A percentile compares a stretch with the other conserved stretches of the same genome.
Conservation (phyloP, 352 stramenopile species). For the Phytophthora idaei region DNA sequence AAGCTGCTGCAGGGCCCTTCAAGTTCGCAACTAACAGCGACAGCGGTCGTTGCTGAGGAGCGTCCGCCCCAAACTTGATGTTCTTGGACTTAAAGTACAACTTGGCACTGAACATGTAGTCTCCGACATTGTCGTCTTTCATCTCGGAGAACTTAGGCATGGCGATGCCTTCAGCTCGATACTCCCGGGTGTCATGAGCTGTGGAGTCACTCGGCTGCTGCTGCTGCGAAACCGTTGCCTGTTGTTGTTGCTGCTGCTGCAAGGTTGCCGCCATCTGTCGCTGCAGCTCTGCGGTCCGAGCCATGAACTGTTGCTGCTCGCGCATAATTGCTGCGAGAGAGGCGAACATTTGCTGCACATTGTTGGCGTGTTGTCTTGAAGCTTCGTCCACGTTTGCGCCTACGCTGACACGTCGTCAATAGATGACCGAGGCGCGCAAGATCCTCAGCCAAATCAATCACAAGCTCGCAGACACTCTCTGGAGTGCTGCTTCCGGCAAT, state of each 20-base stretch:
- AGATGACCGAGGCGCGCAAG: background rate
- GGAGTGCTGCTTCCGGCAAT: background rate
- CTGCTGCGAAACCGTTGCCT: background rate
- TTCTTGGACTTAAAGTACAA: constrained; percentile 21
- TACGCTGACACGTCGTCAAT: background rate
- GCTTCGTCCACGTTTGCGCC: background rate
- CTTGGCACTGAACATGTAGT: constrained; percentile 16
- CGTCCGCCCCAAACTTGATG: constrained; percentile 2
- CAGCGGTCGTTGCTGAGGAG: constrained; percentile 8
- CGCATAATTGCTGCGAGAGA: constrained; percentile 9
- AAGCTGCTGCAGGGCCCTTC: constrained; percentile 1
- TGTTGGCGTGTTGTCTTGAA: background rate
- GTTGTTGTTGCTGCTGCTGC: constrained; percentile 1
- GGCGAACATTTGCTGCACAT: constrained; percentile 8
- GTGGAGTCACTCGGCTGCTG: background rate
- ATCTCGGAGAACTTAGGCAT: constrained; percentile 10
- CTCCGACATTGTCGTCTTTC: constrained; percentile 14
- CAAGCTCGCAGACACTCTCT: background rate
- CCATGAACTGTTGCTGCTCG: background rate
- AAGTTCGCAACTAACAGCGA: constrained; percentile 6
- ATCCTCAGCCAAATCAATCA: background rate
- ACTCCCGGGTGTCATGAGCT: constrained; percentile 1
- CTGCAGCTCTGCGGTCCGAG: constrained; percentile 9
- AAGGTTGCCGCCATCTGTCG: constrained; percentile 7
- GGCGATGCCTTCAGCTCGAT: constrained; percentile 9